Evolutionary conservation across 352 stramenopile species (phyloP), one percentile per base, ranked within the genome.

Genomic region (Phytophthora sansomeana): DNA sequence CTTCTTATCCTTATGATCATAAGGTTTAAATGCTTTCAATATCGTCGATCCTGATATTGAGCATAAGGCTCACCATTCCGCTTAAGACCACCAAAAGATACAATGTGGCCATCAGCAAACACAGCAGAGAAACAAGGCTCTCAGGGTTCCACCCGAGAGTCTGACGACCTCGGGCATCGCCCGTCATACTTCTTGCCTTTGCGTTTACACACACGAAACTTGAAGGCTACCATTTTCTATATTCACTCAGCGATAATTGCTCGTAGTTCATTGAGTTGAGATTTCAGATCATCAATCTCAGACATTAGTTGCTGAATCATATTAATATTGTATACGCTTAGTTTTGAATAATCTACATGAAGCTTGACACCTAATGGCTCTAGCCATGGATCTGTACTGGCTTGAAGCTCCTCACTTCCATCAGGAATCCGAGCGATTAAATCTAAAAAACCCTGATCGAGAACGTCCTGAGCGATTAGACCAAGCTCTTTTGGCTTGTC

Each of bases 391-490:
- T n/a, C n/a, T n/a, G n/a, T n/a, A n/a, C n/a, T n/a, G n/a, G n/a
- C n/a, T n/a, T n/a, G n/a, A n/a, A n/a, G n/a, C n/a, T n/a, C n/a
- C n/a, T n/a, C n/a, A n/a, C n/a, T n/a, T n/a, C n/a, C n/a, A n/a
- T n/a, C n/a, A n/a, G n/a, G n/a, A n/a, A n/a, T n/a, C n/a, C n/a
- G n/a, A n/a, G n/a, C n/a, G n/a, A n/a, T n/a, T n/a, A n/a, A n/a
- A n/a, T n/a, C n/a, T n/a, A n/a, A n/a, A n/a, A n/a, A n/a, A n/a
- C n/a, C n/a, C n/a, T 8, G 43, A 49, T 55, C 44, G 1, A 63
- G 11, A 39, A 63, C 30, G 33, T 63, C 55, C 24, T 55, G 55
- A 50, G 44, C 55, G 24, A 63, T 63, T 35, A 63, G 33, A 42
- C 55, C 55, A 26, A 63, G 7, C 21, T 63, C 43, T 42, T 46